Conservation (phyloP, 164 flowering plant genomes). For the Saururus chinensis region DNA sequence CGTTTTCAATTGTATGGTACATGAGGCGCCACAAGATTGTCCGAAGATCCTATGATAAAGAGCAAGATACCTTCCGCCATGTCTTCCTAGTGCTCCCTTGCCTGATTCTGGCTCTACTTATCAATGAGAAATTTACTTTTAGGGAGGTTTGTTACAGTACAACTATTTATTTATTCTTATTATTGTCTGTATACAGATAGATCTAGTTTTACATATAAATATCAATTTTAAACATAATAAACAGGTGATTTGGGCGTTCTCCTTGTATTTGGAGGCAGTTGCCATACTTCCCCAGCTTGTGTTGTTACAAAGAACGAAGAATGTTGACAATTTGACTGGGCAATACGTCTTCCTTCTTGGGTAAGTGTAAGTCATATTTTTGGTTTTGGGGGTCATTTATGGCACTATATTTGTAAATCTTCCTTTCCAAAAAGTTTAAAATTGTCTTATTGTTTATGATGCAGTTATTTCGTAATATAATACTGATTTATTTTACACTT, state of each 20-base stretch:
- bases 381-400: no score
- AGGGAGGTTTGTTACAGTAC: no score
- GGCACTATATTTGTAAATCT: no score
- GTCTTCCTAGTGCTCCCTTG: constrained; percentile 62
- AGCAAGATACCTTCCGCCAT: constrained; percentile 92
- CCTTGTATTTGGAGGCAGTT: constrained; percentile 84
- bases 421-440: no score
- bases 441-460: no score
- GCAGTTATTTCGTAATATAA: no score
- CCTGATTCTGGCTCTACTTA: constrained; percentile 58
- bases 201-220: no score
- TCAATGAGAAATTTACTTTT: constrained; percentile 75
- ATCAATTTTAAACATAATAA: no score
- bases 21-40: constrained; percentile 82
- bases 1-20: constrained; percentile 92
- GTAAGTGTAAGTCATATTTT: constrained; percentile 18
- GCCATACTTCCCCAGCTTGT: constrained; percentile 96
- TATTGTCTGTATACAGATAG: no score
- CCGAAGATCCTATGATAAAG: constrained; percentile 78
- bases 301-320: constrained; percentile 79
- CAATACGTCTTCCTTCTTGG: constrained; percentile 88
- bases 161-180: background rate
- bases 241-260: constrained; percentile 95
- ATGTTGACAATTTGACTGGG: constrained; percentile 91
- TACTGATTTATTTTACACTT: no score